Conservation (phyloP, 1,284 basidiomycete species). For the Gastroboletus turbinatus region DNA sequence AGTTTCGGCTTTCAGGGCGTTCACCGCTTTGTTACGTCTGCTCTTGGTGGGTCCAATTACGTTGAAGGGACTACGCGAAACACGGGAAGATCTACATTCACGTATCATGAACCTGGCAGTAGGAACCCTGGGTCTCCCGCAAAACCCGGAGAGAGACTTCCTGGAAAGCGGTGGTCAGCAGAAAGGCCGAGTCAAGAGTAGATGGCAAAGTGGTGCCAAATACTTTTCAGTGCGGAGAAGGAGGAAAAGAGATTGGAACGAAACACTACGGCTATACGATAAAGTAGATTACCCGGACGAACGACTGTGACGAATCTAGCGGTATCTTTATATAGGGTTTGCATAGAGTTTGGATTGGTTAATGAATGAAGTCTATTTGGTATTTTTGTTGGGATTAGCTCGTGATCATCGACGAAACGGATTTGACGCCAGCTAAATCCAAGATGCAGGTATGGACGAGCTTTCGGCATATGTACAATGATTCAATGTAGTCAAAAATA, state of each 20-base stretch:
- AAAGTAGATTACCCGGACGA: constrained; percentile 47
- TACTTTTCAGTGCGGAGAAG: constrained; percentile 79
- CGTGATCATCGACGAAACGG: neutral
- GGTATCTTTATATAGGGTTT: neutral
- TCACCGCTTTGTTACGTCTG: constrained; percentile 59
- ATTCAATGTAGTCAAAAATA: neutral
- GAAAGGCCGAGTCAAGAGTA: constrained; percentile 64
- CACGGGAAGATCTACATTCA: constrained; percentile 54
- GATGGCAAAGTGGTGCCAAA: constrained; percentile 64
- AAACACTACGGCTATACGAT: constrained; percentile 76
- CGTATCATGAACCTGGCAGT: constrained; percentile 67
- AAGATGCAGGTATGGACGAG: constrained; percentile 12
- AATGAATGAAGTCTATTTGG: neutral
- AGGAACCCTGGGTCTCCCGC: constrained; percentile 59
- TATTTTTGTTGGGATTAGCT: neutral
- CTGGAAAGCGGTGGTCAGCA: constrained; percentile 53
- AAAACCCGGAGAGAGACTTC: constrained; percentile 67
- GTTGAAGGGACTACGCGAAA: constrained; percentile 51
- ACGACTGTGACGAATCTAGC: constrained; percentile 7
- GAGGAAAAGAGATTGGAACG: constrained; percentile 86
- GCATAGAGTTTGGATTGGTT: neutral
- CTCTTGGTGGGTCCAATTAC: constrained; percentile 59
- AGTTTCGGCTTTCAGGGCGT: constrained; percentile 72
- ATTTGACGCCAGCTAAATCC: neutral
- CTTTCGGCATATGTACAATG: neutral